Evolutionary conservation across 2,329 filamentous ascomycete genomes (phyloP).

Genomic region (Ascosphaera apis): DNA sequence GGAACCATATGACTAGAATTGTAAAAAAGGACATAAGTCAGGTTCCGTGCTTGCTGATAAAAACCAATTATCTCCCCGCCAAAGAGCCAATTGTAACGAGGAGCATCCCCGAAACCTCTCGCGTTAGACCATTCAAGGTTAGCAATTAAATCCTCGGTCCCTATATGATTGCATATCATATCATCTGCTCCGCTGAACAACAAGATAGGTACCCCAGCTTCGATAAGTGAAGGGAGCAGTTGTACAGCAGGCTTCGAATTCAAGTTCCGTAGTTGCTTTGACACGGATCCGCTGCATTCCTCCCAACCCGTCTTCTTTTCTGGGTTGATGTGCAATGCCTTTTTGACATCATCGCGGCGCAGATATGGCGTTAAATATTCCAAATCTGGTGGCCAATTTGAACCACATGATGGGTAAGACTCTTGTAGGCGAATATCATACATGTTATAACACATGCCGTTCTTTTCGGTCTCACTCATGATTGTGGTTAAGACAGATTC

Average conservation of each 20-base stretch:
- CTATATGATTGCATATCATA: constrained; percentile 89
- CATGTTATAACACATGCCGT: constrained; percentile 65
- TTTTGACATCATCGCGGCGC: constrained; percentile 51
- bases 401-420: constrained; percentile 61
- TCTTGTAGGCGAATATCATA: constrained; percentile 84
- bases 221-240: constrained; percentile 55
- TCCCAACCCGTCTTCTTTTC: constrained; percentile 75
- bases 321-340: constrained; percentile 59
- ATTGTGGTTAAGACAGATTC: constrained; percentile 56
- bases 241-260: constrained; percentile 51
- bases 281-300: constrained; percentile 68
- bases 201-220: constrained; percentile 47
- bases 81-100: constrained; percentile 83
- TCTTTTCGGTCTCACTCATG: constrained; percentile 37
- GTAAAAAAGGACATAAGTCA: constrained; percentile 89
- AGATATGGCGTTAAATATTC: constrained; percentile 58
- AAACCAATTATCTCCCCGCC: constrained; percentile 72
- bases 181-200: constrained; percentile 89
- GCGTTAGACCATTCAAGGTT: constrained; percentile 82
- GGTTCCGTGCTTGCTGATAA: constrained; percentile 82
- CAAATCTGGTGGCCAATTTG: constrained; percentile 94
- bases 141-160: constrained; percentile 74
- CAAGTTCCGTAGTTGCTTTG: constrained; percentile 41
- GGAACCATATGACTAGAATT: constrained; percentile 97
- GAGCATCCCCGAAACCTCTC: constrained; percentile 76